Evolutionary conservation across 1,284 basidiomycete genomes (phyloP).

Genomic region (Microbotryum saponariae): DNA sequence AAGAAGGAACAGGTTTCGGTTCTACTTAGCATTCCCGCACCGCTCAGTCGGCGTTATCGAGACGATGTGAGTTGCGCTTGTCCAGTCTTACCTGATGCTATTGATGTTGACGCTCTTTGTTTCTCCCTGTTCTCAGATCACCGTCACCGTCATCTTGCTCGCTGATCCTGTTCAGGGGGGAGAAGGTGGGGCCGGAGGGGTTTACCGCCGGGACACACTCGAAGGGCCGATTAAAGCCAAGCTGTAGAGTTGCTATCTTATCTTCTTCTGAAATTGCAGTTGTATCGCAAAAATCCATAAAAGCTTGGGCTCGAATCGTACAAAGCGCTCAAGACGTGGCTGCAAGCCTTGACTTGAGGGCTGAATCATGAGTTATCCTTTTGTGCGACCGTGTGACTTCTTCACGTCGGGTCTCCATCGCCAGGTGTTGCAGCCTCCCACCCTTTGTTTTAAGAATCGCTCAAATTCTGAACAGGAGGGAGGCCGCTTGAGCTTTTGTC

Average conservation of each 20-base stretch:
- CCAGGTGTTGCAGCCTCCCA: too few species aligned
- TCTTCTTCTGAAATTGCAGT: too few species aligned
- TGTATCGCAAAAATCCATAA: too few species aligned
- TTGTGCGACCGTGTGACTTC: too few species aligned
- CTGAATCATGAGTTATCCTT: too few species aligned
- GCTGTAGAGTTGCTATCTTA: not conserved
- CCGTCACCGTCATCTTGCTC: slow-evolving; percentile 28
- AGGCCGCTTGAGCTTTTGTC: too few species aligned
- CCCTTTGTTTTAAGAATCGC: too few species aligned
- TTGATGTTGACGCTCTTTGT: not conserved
- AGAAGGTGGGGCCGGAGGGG: slow-evolving; percentile 27
- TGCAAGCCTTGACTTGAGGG: too few species aligned
- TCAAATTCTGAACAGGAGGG: too few species aligned
- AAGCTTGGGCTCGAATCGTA: too few species aligned
- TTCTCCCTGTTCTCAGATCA: slow-evolving; percentile 10
- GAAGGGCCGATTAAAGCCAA: slow-evolving; percentile 3
- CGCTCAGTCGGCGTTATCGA: slow-evolving; percentile 65
- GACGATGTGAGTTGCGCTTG: slow-evolving; percentile 63
- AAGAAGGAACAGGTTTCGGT: slow-evolving; percentile 60
- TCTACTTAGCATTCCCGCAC: slow-evolving; percentile 76
- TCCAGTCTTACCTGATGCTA: not conserved
- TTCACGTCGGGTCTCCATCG: too few species aligned
- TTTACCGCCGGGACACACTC: slow-evolving; percentile 24
- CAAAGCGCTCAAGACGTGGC: too few species aligned
- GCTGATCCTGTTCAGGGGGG: slow-evolving; percentile 21